Conservation (phyloP, 1,139 yeast species). For the Diutina ranongensis region DNA sequence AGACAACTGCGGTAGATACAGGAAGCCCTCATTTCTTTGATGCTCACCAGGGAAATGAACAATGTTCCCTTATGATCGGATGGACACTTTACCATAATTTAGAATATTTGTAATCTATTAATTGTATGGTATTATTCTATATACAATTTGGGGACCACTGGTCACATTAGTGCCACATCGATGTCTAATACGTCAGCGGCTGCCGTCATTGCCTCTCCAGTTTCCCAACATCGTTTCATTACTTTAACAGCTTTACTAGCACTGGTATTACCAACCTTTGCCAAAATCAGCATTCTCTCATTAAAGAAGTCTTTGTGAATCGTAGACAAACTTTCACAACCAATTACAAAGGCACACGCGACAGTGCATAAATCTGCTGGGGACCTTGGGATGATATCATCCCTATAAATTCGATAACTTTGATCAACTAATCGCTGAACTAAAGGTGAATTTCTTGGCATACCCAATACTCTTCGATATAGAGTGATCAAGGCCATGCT, state of each 20-base stretch:
- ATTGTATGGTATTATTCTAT: too few relatives aligned
- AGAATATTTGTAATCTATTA: too few relatives aligned
- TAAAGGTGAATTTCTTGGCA: conserved; percentile 34
- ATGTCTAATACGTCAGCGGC: conserved; percentile 33
- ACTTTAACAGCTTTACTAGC: conserved; percentile 38
- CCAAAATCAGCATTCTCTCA: conserved; percentile 26
- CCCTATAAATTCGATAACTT: conserved; percentile 23
- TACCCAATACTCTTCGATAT: conserved; percentile 40
- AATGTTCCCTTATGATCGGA: too few relatives aligned
- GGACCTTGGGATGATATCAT: conserved; percentile 29
- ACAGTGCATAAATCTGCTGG: conserved; percentile 47
- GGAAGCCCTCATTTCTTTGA: too few relatives aligned
- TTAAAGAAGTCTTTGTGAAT: conserved; percentile 23
- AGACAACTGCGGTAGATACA: too few relatives aligned
- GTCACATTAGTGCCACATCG: conserved; percentile 18
- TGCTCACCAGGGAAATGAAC: too few relatives aligned
- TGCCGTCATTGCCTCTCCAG: conserved; percentile 46
- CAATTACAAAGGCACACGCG: conserved; percentile 47
- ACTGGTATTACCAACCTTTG: conserved; percentile 34
- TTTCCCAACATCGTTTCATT: conserved; percentile 46
- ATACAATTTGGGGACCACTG: too few relatives aligned
- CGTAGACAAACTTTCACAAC: conserved; percentile 39
- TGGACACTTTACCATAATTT: too few relatives aligned
- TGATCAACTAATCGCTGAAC: conserved; percentile 37
- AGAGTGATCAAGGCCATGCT: conserved; percentile 45